phyloP scores from a whole-genome alignment of 176 grass and related monocot species.

The Aegilops umbellulata region DNA sequence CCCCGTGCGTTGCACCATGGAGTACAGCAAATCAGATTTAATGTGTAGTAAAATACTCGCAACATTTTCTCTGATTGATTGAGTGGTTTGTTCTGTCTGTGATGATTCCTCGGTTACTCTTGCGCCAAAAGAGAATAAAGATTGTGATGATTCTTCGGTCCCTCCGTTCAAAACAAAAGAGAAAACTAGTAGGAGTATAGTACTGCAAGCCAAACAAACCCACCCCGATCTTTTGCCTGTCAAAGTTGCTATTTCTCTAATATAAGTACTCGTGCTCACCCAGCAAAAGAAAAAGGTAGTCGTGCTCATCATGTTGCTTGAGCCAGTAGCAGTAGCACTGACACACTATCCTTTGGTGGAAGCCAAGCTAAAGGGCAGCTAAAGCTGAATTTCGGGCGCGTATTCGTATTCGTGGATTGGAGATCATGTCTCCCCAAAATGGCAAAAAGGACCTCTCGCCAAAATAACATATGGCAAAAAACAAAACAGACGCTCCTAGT shows the following conservation, averaged over 20 bases:
- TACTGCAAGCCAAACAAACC: background rate
- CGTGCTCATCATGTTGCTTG: background rate
- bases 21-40: background rate
- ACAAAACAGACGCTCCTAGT: background rate
- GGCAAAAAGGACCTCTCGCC: background rate
- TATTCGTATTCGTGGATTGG: conserved; percentile 9
- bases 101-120: background rate
- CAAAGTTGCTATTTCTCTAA: background rate
- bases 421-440: conserved; percentile 14
- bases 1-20: background rate
- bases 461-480: background rate
- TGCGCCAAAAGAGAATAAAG: background rate
- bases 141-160: background rate
- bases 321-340: background rate
- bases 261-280: too few relatives aligned
- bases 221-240: background rate
- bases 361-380: conserved; percentile 11
- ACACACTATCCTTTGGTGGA: conserved; percentile 1
- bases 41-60: too few relatives aligned
- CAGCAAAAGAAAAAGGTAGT: too few relatives aligned
- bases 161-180: background rate
- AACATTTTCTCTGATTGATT: background rate
- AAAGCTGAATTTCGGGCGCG: background rate
- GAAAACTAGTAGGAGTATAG: background rate
- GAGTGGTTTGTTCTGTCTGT: background rate